A percentile compares a stretch with the other conserved stretches of the same genome.
These are phyloP conservation scores for Lodderomyces orthopsilosis DNA, from an alignment of 1,139 yeast species.

Conservation along the genomic window DNA sequence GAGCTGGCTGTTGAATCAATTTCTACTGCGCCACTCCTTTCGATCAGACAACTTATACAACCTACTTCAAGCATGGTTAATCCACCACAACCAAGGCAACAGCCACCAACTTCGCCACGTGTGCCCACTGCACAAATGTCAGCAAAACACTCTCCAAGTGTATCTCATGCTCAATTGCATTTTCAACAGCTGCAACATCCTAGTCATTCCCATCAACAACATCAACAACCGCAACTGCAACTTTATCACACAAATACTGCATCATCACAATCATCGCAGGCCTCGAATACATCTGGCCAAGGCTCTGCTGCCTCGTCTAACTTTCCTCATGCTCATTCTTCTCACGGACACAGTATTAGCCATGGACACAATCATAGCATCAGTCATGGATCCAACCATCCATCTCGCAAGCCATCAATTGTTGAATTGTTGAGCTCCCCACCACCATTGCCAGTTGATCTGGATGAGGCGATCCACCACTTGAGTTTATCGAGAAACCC, in stretches of 20 bases:
- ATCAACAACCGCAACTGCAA: slow-evolving; percentile 2
- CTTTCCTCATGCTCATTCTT: slow-evolving; percentile 6
- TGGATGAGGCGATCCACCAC: slow-evolving; percentile 32
- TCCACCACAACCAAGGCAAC: slow-evolving; percentile 14
- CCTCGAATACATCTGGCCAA: neutral
- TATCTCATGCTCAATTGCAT: slow-evolving; percentile 10
- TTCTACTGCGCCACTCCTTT: neutral
- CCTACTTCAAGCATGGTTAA: slow-evolving; percentile 10
- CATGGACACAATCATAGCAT: slow-evolving; percentile 3
- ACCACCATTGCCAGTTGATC: slow-evolving; percentile 55
- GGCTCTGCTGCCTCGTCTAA: neutral
- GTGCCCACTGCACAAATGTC: slow-evolving; percentile 2
- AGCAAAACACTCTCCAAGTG: slow-evolving; percentile 8
- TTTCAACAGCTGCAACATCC: slow-evolving; percentile 6
- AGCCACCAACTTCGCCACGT: slow-evolving; percentile 11
- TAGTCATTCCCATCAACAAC: slow-evolving; percentile 3
- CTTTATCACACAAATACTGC: neutral
- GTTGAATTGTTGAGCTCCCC: slow-evolving; percentile 84
- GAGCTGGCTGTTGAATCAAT: too few species aligned
- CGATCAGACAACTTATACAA: neutral
- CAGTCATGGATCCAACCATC: slow-evolving; percentile 13
- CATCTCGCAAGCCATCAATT: slow-evolving; percentile 65
- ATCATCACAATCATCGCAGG: slow-evolving; percentile 2
- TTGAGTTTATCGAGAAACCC: slow-evolving; percentile 46
- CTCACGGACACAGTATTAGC: neutral